Conservation (phyloP, 495 filamentous ascomycete genomes). For the Lindgomyces ingoldianus region DNA sequence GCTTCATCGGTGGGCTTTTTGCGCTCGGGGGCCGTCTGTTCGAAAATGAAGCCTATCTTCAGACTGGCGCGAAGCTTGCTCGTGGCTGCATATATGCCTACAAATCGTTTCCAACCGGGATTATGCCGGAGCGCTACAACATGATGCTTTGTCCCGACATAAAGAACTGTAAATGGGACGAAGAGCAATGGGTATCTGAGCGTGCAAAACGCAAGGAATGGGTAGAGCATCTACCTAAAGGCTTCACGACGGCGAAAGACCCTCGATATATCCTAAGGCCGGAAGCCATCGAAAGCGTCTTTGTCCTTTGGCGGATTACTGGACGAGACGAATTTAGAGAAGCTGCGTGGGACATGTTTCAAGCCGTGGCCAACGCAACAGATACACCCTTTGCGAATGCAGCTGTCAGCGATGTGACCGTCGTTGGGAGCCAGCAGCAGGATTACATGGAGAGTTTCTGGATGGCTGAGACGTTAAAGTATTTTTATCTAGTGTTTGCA, state of each 20-base stretch:
- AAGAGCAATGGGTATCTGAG: constrained; percentile 49
- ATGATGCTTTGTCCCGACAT: constrained; percentile 52
- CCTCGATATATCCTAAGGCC: constrained; percentile 65
- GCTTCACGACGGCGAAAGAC: constrained; percentile 61
- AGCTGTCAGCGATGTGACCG: constrained; percentile 59
- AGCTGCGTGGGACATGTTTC: constrained; percentile 76
- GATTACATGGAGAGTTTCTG: constrained; percentile 53
- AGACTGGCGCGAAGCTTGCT: constrained; percentile 57
- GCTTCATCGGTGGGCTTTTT: constrained; percentile 65
- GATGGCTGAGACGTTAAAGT: constrained; percentile 56
- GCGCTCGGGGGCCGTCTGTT: constrained; percentile 62
- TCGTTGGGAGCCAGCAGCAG: constrained; percentile 16
- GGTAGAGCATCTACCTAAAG: constrained; percentile 54
- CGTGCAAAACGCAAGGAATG: constrained; percentile 37
- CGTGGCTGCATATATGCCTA: constrained; percentile 65
- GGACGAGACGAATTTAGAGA: constrained; percentile 67
- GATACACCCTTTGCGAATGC: constrained; percentile 61
- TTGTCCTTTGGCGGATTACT: constrained; percentile 74
- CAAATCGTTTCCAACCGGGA: constrained; percentile 56
- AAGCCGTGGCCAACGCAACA: constrained; percentile 61
- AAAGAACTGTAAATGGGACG: constrained; percentile 58
- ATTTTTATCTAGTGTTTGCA: constrained; percentile 56
- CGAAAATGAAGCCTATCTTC: constrained; percentile 55
- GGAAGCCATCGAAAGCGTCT: constrained; percentile 58
- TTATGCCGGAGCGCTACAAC: constrained; percentile 63